Evolutionary conservation across 306 rosid species (phyloP).

Genomic region (Hippophae tibetana): DNA sequence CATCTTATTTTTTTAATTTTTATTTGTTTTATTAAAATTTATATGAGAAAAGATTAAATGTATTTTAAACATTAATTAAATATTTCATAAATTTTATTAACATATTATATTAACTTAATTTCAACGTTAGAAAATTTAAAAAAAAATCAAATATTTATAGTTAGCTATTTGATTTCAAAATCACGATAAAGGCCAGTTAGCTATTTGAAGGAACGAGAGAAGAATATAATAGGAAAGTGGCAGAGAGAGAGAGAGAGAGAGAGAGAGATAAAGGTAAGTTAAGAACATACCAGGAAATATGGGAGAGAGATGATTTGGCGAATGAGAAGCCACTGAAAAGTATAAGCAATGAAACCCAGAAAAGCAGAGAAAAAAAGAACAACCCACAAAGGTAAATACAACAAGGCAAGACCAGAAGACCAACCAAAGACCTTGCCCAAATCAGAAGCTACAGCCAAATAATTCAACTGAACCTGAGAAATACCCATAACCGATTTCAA

Average conservation of each 20-base stretch:
- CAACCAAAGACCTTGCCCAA: conserved; percentile 82
- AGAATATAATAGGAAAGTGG: not conserved
- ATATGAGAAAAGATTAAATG: too few relatives aligned
- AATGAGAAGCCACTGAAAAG: conserved; percentile 75
- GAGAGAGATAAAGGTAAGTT: not conserved
- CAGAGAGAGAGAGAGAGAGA: not conserved
- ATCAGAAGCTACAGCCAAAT: conserved; percentile 74
- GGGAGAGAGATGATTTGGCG: conserved; percentile 41
- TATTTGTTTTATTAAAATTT: too few relatives aligned
- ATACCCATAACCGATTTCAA: conserved; percentile 56
- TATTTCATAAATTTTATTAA: too few relatives aligned
- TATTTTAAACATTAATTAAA: too few relatives aligned
- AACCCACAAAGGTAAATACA: conserved; percentile 43
- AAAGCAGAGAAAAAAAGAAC: conserved; percentile 74
- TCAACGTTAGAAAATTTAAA: too few relatives aligned
- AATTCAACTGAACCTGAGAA: conserved; percentile 72
- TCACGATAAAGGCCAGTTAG: not conserved
- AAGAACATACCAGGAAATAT: conserved; percentile 52
- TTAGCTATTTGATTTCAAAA: too few relatives aligned
- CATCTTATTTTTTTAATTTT: too few relatives aligned
- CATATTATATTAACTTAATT: too few relatives aligned
- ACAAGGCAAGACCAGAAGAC: conserved; percentile 73
- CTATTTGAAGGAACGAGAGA: too few relatives aligned
- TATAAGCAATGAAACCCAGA: conserved; percentile 65
- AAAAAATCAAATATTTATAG: too few relatives aligned